These are phyloP conservation scores for Chalciporus chontae DNA, from an alignment of 768 basidiomycete genomes.

Conservation along the genomic window DNA sequence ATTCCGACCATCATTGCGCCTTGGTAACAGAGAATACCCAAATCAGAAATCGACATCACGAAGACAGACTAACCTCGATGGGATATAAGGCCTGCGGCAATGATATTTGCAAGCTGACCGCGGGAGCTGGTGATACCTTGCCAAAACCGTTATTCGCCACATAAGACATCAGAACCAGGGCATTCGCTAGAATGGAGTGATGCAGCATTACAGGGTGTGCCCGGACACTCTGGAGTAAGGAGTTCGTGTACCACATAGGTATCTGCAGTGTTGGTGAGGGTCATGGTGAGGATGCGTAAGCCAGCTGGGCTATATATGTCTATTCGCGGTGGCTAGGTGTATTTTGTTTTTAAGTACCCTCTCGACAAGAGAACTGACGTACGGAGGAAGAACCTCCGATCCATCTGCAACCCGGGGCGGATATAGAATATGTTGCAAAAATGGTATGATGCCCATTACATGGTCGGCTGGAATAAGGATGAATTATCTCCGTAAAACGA, in stretches of 20 bases:
- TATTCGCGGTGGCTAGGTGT: conserved; percentile 43
- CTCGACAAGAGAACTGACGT: neutral
- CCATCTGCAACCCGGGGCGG: conserved; percentile 33
- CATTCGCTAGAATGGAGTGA: conserved; percentile 63
- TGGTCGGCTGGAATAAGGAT: conserved; percentile 53
- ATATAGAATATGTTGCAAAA: conserved; percentile 58
- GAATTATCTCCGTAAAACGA: neutral
- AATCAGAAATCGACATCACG: neutral
- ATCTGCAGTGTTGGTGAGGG: conserved; percentile 55
- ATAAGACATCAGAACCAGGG: conserved; percentile 56
- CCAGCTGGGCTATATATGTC: conserved; percentile 82
- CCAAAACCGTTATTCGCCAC: conserved; percentile 64
- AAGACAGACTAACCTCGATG: conserved; percentile 59
- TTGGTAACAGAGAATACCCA: neutral
- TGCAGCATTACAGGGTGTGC: conserved; percentile 46
- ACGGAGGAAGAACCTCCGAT: conserved; percentile 9
- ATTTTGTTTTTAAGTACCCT: neutral
- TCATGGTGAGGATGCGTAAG: conserved; percentile 66
- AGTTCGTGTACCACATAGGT: conserved; percentile 80
- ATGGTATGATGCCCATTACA: conserved; percentile 66
- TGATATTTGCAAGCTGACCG: conserved; percentile 40
- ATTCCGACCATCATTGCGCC: neutral
- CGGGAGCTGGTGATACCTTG: conserved; percentile 40
- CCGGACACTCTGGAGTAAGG: conserved; percentile 49
- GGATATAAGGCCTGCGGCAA: conserved; percentile 68